These are phyloP conservation scores for Stemphylium lycopersici DNA, from an alignment of 2,329 filamentous ascomycete genomes.

Conservation along the genomic window DNA sequence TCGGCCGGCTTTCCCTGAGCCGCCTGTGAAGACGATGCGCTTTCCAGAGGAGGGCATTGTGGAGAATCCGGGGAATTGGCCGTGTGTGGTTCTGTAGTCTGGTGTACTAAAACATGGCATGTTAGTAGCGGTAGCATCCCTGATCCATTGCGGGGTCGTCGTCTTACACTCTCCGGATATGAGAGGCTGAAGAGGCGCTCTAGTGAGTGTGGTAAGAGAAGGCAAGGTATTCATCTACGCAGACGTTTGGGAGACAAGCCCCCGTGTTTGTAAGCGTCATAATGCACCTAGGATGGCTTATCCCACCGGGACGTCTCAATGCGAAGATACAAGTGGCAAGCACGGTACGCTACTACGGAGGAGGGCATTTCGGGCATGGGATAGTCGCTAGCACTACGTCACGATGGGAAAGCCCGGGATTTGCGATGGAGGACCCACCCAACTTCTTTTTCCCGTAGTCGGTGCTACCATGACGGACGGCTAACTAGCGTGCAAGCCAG, in stretches of 20 bases:
- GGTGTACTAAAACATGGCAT: background rate
- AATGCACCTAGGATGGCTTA: conserved; percentile 2
- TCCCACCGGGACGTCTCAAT: conserved; percentile 17
- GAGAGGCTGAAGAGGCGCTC: background rate
- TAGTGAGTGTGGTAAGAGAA: background rate
- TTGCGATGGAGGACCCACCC: background rate
- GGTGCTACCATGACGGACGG: conserved; percentile 10
- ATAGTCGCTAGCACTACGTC: conserved; percentile 26
- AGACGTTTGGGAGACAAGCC: background rate
- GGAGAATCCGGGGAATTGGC: background rate
- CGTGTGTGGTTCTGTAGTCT: background rate
- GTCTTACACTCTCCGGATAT: background rate
- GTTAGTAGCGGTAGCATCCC: background rate
- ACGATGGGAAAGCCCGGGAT: conserved; percentile 17
- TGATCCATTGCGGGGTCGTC: conserved; percentile 2
- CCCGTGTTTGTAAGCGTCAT: conserved; percentile 20
- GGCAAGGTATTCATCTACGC: background rate
- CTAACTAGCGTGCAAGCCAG: conserved; percentile 10
- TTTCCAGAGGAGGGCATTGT: conserved; percentile 44
- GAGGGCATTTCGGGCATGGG: background rate
- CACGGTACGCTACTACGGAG: conserved; percentile 6
- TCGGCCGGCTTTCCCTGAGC: conserved; percentile 59
- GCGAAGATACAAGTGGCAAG: conserved; percentile 12
- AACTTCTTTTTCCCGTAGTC: background rate
- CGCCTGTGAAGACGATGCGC: conserved; percentile 54